A percentile compares a stretch with the other conserved stretches of the same genome.
These are phyloP conservation scores for Symbiodinium natans DNA, from an alignment of 73 alveolate genomes.

Conservation along the genomic window DNA sequence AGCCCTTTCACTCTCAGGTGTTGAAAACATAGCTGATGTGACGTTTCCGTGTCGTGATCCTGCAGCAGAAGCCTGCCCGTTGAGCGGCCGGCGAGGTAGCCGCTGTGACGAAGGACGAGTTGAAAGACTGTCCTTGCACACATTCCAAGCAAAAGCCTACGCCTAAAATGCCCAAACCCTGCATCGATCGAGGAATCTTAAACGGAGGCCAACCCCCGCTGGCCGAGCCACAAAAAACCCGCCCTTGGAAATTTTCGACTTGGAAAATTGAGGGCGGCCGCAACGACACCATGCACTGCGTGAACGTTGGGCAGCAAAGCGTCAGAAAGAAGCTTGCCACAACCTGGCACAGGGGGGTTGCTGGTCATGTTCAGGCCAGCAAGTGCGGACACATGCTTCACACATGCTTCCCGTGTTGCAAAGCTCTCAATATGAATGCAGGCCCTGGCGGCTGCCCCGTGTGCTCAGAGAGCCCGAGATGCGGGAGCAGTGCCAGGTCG, in stretches of 20 bases:
- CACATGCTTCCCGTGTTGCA: too few species aligned
- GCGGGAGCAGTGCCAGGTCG: constrained; percentile 1
- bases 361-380: background rate
- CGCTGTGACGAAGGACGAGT: constrained; percentile 1
- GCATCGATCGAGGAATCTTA: too few species aligned
- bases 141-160: background rate
- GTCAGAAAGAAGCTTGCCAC: background rate
- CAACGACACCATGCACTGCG: too few species aligned
- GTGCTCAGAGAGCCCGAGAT: constrained; percentile 3
- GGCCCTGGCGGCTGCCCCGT: background rate
- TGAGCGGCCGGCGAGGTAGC: background rate
- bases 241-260: too few species aligned
- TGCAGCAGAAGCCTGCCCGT: constrained; percentile 16
- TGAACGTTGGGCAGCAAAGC: background rate
- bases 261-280: too few species aligned
- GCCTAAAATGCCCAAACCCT: too few species aligned
- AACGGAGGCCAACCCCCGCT: too few species aligned
- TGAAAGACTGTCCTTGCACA: background rate
- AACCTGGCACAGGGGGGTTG: background rate
- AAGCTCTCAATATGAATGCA: too few species aligned
- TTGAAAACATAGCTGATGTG: too few species aligned
- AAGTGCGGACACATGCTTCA: background rate
- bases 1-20: too few species aligned
- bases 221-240: too few species aligned
- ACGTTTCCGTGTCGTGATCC: too few species aligned